Evolutionary conservation across 2,329 filamentous ascomycete genomes (phyloP), one percentile per base, ranked within the genome.

Genomic region (Venturia pyrina): DNA sequence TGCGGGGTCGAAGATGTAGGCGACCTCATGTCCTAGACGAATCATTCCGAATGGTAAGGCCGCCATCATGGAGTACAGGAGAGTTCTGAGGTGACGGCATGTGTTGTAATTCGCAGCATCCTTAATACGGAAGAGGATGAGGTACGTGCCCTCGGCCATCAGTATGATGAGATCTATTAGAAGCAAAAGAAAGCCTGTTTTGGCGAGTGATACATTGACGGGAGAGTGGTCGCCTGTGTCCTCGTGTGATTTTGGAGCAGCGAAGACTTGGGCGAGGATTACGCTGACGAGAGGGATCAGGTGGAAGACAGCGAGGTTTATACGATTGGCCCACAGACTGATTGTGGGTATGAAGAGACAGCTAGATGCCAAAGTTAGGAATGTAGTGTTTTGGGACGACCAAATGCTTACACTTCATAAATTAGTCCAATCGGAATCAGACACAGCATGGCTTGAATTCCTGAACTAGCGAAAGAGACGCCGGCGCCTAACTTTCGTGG

Each of bases 331-430:
- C 53, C 53, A 59, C 2, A 59, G 2, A 4, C 53, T 32, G 28
- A 59, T 59, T 59, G 53, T 59, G 53, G 53, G 53, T 34, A 59
- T 59, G 53, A 59, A 59, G 15, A n/a, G 53, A 15, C 53, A 59
- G 15, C 53, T 59, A 24, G 1, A 11, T n/a, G 1, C 11, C 17
- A 37, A 5, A 37, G 21, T 59, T 7, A 59, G 53, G 8, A 59
- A 4, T 2, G 2, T 15, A 5, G 5, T 37, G 17, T 13, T 59
- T 37, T n/a, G 13, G 3, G 13, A 37, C 19, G 32, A 10, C n/a
- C 19, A 1, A 37, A n/a, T 37, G 11, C 53, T 59, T 59, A 59
- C 53, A 59, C 32, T 37, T 59, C 53, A 24, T 59, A 59, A 21
- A 59, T 59, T 17, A 59, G 28, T 34, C 53, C 53, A 21, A 59